Evolutionary conservation across 345 rosid species (phyloP).

Genomic region (Eucalyptus curtisii): DNA sequence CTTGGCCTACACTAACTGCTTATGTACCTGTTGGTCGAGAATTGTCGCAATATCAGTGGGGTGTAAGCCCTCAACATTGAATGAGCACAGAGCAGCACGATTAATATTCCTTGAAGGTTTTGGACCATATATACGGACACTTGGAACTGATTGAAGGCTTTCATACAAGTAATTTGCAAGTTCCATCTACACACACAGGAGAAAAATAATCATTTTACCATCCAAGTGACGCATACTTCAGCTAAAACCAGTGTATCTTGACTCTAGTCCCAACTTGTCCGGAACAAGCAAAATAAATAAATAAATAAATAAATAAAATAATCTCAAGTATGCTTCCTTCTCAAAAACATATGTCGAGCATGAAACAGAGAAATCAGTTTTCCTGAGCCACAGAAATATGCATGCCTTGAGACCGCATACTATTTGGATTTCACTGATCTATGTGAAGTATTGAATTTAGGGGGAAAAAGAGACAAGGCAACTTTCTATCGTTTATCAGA

Average conservation of each 20-base stretch:
- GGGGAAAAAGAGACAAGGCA: background rate
- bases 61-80: constrained; percentile 73
- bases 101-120: constrained; percentile 45
- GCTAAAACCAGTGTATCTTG: background rate
- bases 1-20: background rate
- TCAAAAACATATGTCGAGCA: background rate
- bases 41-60: constrained; percentile 91
- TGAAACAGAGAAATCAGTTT: background rate
- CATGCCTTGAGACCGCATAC: background rate
- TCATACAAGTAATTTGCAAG: constrained; percentile 66
- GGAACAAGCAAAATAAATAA: background rate
- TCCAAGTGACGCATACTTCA: background rate
- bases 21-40: constrained; percentile 82
- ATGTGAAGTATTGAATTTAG: background rate
- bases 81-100: constrained; percentile 82
- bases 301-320: background rate
- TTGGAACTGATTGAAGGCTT: constrained; percentile 46
- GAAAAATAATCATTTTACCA: background rate
- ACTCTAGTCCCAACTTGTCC: background rate
- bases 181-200: constrained; percentile 24
- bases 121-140: constrained; percentile 74
- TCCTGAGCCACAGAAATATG: background rate
- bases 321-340: background rate
- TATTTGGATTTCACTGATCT: background rate
- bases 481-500: background rate